Base-by-base conservation (phyloP, 106 monocot genomes). In the Alisma plantagoaquatica region DNA sequence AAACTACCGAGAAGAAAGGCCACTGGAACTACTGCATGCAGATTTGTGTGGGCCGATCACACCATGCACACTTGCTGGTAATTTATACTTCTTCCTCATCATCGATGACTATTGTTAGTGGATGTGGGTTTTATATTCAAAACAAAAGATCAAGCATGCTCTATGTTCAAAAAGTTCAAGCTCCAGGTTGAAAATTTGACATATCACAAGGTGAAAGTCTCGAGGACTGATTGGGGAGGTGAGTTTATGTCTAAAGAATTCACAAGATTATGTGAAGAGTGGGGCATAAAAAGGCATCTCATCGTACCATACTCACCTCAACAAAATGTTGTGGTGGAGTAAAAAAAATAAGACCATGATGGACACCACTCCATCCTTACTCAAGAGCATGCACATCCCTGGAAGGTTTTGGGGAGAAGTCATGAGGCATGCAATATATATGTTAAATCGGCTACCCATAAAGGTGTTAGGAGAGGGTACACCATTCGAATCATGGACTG, bases 301-400 rank as follows among this genome's bases (percentile, higher is more conserved):
- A n/a, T n/a, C n/a, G n/a, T n/a, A n/a, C n/a, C 61, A 3, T 48
- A 48, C 46, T 16, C 46, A 0, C 49, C 46, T 7, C 61, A 61
- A 24, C 32, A 49, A 46, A 61, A 33, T 1, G 48, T 29, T 10
- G 30, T 61, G 21, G 50, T 41, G 33, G 62, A 63, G 19, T 20
- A n/a, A 33, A 3, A 50, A 17, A 26, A 63, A 63, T 20, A 8
- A 3, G 35, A 53, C 54, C 20, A 28, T 65, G 43, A 22, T 54
- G 29, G 27, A 10, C 14, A 61, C 26, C 18, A 31, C 61, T 3
- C 10, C 30, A 4, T 54, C 53, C n/a, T 15, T 54, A 1, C 54
- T 65, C 27, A 65, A 65, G 54, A 45, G 43, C 41, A 61, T 47
- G 47, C 16, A 33, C 3, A 20, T 61, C 15, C 61, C 46, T 0